Conservation (phyloP, 2,329 filamentous ascomycete species). For the Pleurostoma richardsiae region DNA sequence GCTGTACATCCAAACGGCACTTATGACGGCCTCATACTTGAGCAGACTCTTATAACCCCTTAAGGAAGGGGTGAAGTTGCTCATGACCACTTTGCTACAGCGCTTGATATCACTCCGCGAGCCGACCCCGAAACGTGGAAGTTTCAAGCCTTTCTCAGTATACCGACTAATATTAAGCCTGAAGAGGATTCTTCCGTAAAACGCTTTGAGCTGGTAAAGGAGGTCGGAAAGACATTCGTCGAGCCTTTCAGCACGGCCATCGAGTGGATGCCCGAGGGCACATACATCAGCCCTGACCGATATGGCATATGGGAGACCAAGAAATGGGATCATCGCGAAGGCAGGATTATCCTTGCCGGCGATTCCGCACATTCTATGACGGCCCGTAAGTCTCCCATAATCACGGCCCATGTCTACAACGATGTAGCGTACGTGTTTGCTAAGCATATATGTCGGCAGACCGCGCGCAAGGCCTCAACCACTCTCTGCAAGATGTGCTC, state of each 20-base stretch:
- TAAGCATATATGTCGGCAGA: background rate
- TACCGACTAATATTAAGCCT: background rate
- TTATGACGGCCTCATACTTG: background rate
- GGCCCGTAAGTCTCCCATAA: background rate
- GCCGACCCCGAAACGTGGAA: background rate
- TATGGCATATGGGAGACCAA: background rate
- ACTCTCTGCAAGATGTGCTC: background rate
- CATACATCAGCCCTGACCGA: background rate
- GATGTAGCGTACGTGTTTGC: no score
- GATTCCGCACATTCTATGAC: background rate
- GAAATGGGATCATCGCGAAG: background rate
- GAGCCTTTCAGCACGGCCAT: background rate
- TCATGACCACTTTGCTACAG: background rate
- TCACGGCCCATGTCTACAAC: background rate
- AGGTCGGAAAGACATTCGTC: background rate
- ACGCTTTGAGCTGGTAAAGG: background rate
- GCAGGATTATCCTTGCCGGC: background rate
- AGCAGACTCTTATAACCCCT: background rate
- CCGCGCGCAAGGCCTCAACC: background rate
- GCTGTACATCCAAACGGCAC: background rate
- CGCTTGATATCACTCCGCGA: background rate
- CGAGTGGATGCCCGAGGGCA: background rate
- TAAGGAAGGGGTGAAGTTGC: no score
- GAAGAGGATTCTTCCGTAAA: background rate
- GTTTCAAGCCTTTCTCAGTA: background rate